Evolutionary conservation across 2,329 filamentous ascomycete species (phyloP).

Genomic region (Fusarium sp.): DNA sequence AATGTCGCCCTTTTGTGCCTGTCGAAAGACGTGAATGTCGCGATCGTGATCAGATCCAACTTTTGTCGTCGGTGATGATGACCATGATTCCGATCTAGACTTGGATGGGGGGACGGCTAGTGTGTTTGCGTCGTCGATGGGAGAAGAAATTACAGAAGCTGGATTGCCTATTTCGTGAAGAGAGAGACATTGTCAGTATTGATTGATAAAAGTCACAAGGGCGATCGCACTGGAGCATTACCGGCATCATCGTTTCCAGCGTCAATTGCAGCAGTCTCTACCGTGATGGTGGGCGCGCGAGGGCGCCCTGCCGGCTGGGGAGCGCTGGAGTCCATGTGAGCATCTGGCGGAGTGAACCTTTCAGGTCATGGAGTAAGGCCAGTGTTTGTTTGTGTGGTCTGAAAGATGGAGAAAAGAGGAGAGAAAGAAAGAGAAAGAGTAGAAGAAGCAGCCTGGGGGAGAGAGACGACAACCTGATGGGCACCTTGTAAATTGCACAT

Average conservation of each 20-base stretch:
- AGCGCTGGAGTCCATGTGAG: slow-evolving; percentile 24
- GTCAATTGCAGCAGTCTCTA: slow-evolving; percentile 34
- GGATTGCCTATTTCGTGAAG: not conserved
- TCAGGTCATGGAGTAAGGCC: not conserved
- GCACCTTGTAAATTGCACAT: not conserved
- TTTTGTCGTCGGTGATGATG: slow-evolving; percentile 28
- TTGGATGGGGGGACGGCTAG: slow-evolving; percentile 24
- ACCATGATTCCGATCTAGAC: slow-evolving; percentile 31
- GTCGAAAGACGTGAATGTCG: slow-evolving; percentile 22
- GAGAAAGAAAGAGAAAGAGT: not conserved
- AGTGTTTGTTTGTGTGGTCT: not conserved
- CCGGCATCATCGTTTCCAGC: slow-evolving; percentile 24
- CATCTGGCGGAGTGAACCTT: slow-evolving; percentile 1
- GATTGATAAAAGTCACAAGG: not conserved
- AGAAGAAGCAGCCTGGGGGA: not conserved
- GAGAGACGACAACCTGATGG: not conserved
- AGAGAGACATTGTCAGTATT: not conserved
- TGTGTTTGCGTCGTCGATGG: slow-evolving; percentile 30
- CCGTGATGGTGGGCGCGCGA: slow-evolving; percentile 34
- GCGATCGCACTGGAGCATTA: slow-evolving; percentile 35
- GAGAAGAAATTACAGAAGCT: slow-evolving; percentile 32
- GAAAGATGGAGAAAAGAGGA: not conserved
- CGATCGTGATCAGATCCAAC: slow-evolving; percentile 33
- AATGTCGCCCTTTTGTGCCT: slow-evolving; percentile 25
- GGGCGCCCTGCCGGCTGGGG: slow-evolving; percentile 14